Evolutionary conservation across 345 rosid species (phyloP), one percentile per base, ranked within the genome.

Genomic region (Lumnitzera littorea): DNA sequence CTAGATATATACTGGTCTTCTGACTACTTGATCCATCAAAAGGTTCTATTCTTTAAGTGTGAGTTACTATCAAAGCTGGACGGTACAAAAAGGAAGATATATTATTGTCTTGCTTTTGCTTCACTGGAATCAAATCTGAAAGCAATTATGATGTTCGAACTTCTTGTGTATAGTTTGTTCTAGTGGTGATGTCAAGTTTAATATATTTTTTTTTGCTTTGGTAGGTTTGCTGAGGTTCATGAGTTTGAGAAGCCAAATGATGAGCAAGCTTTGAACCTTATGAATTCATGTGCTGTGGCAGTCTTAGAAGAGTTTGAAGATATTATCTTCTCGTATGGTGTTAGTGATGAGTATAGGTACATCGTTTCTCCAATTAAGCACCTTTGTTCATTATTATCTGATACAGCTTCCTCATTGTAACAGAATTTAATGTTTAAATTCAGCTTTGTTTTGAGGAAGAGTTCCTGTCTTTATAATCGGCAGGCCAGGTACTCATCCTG

Each of bases 261-360:
- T 78, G 81, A 70, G 79, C 84, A 74, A 70, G 97, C 97, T 75
- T 75, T 89, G 79, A 81, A 81, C 72, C 91, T 89, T 65, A 89
- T 89, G 98, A 85, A 89, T 81, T 77, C 83, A 59, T 89, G 98
- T 68, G 96, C 96, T 58, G 74, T 71, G 71, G 87, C 86, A 61
- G 78, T 88, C 29, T 70, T 86, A 48, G 62, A 84, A 74, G 96
- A 90, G 71, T 86, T 85, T 73, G 55, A 72, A 64, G 96, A 90
- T 63, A 70, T 85, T 70, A 61, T 67, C 48, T 87, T 92, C 68
- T 74, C 91, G 46, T 92, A 85, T 71, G 95, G 96, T 54, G 95
- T 81, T 56, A 92, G 97, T 68, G 96, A 89, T 70, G 97, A 90
- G 80, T 94, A 94, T 74, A 94, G 96, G 91, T 87, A 64, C 20